A percentile compares a stretch with the other conserved stretches of the same genome.
Evolutionary conservation across 139 green algal genomes (phyloP).

Genomic region (Picochlorum costavermella): DNA sequence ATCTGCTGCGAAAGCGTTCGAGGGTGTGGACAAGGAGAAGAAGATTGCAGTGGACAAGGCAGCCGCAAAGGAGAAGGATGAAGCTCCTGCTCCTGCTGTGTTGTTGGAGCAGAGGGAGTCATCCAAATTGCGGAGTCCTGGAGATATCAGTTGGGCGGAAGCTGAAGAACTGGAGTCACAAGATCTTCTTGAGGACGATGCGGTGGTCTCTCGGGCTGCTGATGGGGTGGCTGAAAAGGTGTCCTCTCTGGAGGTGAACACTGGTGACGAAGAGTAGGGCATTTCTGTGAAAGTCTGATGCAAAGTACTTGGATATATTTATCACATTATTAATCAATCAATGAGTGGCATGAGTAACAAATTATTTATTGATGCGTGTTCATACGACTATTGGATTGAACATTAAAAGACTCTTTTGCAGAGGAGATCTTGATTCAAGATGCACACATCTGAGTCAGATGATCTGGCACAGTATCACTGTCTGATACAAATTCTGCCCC

Average conservation of each 20-base stretch:
- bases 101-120: neutral
- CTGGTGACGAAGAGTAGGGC: constrained; percentile 3
- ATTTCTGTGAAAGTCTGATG: neutral
- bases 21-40: constrained; percentile 1
- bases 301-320: constrained; percentile 1
- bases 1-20: constrained; percentile 7
- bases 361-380: too few relatives aligned
- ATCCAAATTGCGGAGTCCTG: neutral
- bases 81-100: neutral
- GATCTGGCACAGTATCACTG: too few relatives aligned
- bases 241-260: too few relatives aligned
- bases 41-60: neutral
- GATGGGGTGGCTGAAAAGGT: too few relatives aligned
- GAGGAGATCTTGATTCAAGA: too few relatives aligned
- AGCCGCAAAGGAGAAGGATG: neutral
- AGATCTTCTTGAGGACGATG: neutral
- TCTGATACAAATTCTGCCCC: too few relatives aligned
- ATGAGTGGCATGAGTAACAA: neutral
- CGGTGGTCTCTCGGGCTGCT: neutral
- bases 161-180: neutral
- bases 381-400: too few relatives aligned
- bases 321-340: constrained; percentile 3
- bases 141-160: neutral
- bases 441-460: too few relatives aligned
- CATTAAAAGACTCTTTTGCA: too few relatives aligned